A percentile compares a stretch with the other conserved stretches of the same genome.
Conservation (phyloP, 2,329 filamentous ascomycete species). For the Alternaria consortialis region DNA sequence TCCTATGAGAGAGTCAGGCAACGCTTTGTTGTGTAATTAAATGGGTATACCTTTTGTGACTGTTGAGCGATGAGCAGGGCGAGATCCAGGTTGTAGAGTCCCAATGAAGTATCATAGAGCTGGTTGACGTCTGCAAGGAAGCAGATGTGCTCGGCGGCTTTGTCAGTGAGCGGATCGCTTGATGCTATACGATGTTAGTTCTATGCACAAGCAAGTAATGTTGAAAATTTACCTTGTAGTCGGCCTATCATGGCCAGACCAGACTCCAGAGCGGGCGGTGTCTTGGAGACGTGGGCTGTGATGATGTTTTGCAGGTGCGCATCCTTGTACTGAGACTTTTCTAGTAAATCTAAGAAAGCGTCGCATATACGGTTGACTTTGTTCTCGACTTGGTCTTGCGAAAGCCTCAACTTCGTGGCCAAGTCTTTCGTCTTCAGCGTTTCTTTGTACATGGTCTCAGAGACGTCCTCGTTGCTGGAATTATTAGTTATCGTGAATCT, state of each 20-base stretch:
- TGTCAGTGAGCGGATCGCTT: constrained; percentile 73
- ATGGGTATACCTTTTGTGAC: constrained; percentile 73
- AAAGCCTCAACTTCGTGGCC: constrained; percentile 26
- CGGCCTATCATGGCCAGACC: constrained; percentile 81
- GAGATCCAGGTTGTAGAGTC: constrained; percentile 90
- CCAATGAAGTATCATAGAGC: constrained; percentile 88
- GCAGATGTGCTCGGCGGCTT: constrained; percentile 94
- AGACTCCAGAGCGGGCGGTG: constrained; percentile 86
- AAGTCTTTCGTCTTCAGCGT: constrained; percentile 65
- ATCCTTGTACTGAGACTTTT: constrained; percentile 60
- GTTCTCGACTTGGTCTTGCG: constrained; percentile 39
- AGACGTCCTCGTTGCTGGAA: constrained; percentile 83
- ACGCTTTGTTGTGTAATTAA: not conserved
- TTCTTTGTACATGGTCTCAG: constrained; percentile 91
- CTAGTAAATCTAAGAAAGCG: constrained; percentile 76
- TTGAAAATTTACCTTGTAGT: constrained; percentile 60
- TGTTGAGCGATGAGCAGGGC: constrained; percentile 92
- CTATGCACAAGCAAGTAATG: no score
- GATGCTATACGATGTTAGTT: constrained; percentile 27
- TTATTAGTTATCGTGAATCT: constrained; percentile 16
- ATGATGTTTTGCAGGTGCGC: constrained; percentile 88
- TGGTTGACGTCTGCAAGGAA: constrained; percentile 94
- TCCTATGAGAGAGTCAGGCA: constrained; percentile 59
- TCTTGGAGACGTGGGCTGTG: constrained; percentile 93
- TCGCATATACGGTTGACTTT: constrained; percentile 94